Percentiles rank a stretch among this genome's conserved stretches.
These are phyloP conservation scores for Raphanus hybrid DNA, from an alignment of 441 rosid species.

Conservation along the genomic window DNA sequence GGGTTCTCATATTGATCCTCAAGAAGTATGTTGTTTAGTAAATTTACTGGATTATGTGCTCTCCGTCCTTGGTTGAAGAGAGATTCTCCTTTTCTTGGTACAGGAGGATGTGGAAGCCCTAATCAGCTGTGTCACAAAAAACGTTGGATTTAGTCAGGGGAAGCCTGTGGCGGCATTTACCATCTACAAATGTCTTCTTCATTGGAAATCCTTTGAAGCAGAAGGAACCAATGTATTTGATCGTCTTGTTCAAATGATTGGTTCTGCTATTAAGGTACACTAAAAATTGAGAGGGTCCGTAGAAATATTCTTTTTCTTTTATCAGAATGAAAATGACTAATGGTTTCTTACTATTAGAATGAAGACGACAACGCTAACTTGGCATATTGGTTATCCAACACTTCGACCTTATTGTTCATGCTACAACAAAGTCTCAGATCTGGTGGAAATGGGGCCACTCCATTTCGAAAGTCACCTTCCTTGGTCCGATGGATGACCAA, in stretches of 20 bases:
- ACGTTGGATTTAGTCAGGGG: constrained; percentile 80
- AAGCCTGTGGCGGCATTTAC: constrained; percentile 90
- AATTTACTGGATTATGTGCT: constrained; percentile 9
- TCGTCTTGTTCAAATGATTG: constrained; percentile 90
- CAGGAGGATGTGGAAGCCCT: constrained; percentile 86
- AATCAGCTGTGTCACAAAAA: constrained; percentile 65
- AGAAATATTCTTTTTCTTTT: background rate
- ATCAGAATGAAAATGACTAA: constrained; percentile 13
- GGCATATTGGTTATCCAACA: constrained; percentile 91
- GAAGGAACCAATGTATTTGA: constrained; percentile 92
- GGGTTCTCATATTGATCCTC: constrained; percentile 71
- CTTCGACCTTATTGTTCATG: constrained; percentile 81
- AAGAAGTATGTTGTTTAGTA: constrained; percentile 58
- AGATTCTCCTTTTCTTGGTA: constrained; percentile 33
- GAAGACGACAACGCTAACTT: constrained; percentile 70
- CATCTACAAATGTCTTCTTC: constrained; percentile 86
- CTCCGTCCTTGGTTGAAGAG: constrained; percentile 33
- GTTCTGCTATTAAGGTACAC: constrained; percentile 84
- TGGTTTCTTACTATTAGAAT: constrained; percentile 49
- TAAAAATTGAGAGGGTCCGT: background rate
- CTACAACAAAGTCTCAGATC: constrained; percentile 81
- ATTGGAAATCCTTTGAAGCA: constrained; percentile 95
- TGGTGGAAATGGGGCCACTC: constrained; percentile 58
- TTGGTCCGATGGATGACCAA: constrained; percentile 82
- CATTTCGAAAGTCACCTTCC: constrained; percentile 69